Evolutionary conservation across 345 rosid genomes (phyloP).

Genomic region (Abelmoschus esculentus): DNA sequence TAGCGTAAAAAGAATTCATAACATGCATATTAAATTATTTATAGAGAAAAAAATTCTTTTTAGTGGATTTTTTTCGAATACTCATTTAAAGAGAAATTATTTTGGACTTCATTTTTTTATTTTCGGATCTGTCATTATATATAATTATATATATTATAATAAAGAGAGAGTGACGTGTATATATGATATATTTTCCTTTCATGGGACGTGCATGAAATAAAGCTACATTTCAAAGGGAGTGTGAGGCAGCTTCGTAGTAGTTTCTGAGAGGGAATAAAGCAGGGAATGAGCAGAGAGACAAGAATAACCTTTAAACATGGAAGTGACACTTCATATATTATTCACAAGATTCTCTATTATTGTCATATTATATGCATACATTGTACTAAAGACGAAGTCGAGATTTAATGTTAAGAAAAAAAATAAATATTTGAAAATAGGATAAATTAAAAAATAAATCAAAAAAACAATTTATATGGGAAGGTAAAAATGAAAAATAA

Average conservation of each 20-base stretch:
- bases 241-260: slow-evolving; percentile 48
- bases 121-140: neutral
- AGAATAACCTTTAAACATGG: slow-evolving; percentile 48
- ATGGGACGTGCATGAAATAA: slow-evolving; percentile 45
- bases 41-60: too few relatives aligned
- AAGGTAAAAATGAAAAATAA: too few relatives aligned
- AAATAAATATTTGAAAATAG: too few relatives aligned
- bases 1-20: too few relatives aligned
- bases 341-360: slow-evolving; percentile 1
- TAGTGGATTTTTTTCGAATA: too few relatives aligned
- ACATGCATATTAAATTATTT: too few relatives aligned
- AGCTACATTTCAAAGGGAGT: slow-evolving; percentile 23
- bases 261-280: slow-evolving; percentile 53
- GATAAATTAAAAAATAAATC: too few relatives aligned
- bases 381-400: neutral
- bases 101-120: too few relatives aligned
- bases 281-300: slow-evolving; percentile 40
- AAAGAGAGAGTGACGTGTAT: slow-evolving; percentile 26
- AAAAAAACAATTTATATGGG: too few relatives aligned
- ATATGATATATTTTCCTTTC: slow-evolving; percentile 13
- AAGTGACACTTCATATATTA: slow-evolving; percentile 20
- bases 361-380: slow-evolving; percentile 1
- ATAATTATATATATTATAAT: neutral
- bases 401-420: too few relatives aligned
- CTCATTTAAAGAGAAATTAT: too few relatives aligned